Evolutionary conservation across 305 asterid genomes (phyloP).

Genomic region (Withania somnifera): DNA sequence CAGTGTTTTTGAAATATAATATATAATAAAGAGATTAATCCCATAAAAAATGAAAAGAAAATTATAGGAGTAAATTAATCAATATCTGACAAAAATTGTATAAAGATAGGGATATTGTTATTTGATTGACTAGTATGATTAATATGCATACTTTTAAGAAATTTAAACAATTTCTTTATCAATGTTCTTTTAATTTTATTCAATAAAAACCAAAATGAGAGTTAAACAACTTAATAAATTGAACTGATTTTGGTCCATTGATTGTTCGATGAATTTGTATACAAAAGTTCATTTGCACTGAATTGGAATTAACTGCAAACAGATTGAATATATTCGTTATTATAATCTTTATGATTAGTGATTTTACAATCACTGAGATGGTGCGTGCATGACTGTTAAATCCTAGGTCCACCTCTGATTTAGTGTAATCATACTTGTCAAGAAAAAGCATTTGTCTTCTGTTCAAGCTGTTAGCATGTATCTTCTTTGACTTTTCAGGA

Average conservation of each 20-base stretch:
- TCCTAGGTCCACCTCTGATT: not conserved
- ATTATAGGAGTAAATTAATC: not conserved
- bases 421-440: not conserved
- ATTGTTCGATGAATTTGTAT: not conserved
- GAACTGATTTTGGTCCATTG: not conserved
- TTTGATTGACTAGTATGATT: not conserved
- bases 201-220: not conserved
- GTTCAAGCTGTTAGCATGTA: conserved; percentile 1
- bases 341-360: not conserved
- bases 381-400: not conserved
- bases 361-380: not conserved
- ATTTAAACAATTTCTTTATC: not conserved
- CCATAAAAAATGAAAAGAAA: not conserved
- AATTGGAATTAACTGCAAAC: not conserved
- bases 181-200: not conserved
- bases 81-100: not conserved
- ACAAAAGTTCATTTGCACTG: not conserved
- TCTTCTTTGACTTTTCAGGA: conserved; percentile 41
- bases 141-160: not conserved
- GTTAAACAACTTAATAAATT: not conserved
- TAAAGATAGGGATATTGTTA: not conserved
- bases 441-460: not conserved
- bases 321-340: too few relatives aligned
- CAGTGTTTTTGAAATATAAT: not conserved
- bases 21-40: not conserved